Conservation (phyloP, 2,329 filamentous ascomycete species). For the Curvularia verruculosa region DNA sequence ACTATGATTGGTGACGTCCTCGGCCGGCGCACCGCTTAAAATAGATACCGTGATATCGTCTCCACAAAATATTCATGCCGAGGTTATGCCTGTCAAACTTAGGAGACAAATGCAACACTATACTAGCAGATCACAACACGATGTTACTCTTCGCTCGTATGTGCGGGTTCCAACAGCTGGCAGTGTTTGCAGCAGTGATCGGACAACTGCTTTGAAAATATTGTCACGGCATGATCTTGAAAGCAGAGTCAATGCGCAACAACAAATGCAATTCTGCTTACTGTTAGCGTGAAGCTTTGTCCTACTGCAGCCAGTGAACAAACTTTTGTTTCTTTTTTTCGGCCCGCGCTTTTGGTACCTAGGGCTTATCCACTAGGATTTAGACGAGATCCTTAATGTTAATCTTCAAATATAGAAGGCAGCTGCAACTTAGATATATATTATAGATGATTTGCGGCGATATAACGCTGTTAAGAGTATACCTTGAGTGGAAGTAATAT, state of each 20-base stretch:
- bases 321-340: too few species aligned
- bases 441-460: too few species aligned
- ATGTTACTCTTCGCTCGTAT: slow-evolving; percentile 8
- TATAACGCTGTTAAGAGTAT: too few species aligned
- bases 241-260: neutral
- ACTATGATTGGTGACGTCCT: slow-evolving; percentile 3
- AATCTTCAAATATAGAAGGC: too few species aligned
- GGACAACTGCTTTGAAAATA: neutral
- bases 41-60: slow-evolving; percentile 12
- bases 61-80: slow-evolving; percentile 16
- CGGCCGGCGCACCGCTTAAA: slow-evolving; percentile 2
- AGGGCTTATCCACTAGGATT: too few species aligned
- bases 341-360: too few species aligned
- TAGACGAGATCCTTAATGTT: too few species aligned
- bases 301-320: too few species aligned
- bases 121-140: neutral
- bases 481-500: too few species aligned
- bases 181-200: neutral
- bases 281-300: neutral
- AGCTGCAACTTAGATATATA: too few species aligned
- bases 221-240: neutral
- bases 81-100: slow-evolving; percentile 14
- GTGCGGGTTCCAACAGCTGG: neutral
- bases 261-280: neutral
- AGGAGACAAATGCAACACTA: neutral